A percentile compares a stretch with the other conserved stretches of the same genome.
Evolutionary conservation across 2,329 filamentous ascomycete species (phyloP).

Genomic region (Xenosphaeropsis pyriputrescens): DNA sequence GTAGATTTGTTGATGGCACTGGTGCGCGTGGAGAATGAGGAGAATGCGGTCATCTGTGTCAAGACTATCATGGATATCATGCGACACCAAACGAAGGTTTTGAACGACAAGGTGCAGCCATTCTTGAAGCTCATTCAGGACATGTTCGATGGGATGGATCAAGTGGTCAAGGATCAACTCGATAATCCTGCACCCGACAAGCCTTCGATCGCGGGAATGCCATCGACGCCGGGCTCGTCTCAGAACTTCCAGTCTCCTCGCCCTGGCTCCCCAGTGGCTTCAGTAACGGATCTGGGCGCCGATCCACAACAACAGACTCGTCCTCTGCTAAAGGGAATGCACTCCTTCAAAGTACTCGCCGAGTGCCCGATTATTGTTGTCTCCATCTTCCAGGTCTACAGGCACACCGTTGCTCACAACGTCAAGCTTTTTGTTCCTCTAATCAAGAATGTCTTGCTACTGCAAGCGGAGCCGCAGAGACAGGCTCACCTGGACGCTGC

Average conservation of each 20-base stretch:
- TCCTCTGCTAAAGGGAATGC: constrained; percentile 81
- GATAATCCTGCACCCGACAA: constrained; percentile 53
- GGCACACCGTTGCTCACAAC: constrained; percentile 63
- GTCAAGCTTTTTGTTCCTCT: constrained; percentile 86
- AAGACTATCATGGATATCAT: constrained; percentile 97
- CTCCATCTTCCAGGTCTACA: constrained; percentile 91
- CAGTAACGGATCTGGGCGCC: constrained; percentile 64
- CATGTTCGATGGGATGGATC: constrained; percentile 89
- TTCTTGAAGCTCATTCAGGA: constrained; percentile 90
- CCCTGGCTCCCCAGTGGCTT: constrained; percentile 77
- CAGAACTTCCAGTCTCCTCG: constrained; percentile 72
- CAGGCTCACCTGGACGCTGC: constrained; percentile 80
- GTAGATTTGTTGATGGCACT: constrained; percentile 83
- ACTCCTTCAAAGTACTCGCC: constrained; percentile 95
- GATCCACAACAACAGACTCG: constrained; percentile 72
- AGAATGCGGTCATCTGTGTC: constrained; percentile 96
- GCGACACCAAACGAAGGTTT: constrained; percentile 76
- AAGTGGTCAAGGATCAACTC: constrained; percentile 88
- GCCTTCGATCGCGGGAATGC: constrained; percentile 36
- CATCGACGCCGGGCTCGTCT: constrained; percentile 53
- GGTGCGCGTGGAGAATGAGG: constrained; percentile 87
- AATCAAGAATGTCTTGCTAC: constrained; percentile 77
- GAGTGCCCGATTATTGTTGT: constrained; percentile 99
- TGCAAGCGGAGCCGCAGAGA: constrained; percentile 87
- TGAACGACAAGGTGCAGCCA: constrained; percentile 68